These are phyloP conservation scores for Aspergillus tanneri DNA, from an alignment of 2,329 filamentous ascomycete genomes.

Conservation along the genomic window DNA sequence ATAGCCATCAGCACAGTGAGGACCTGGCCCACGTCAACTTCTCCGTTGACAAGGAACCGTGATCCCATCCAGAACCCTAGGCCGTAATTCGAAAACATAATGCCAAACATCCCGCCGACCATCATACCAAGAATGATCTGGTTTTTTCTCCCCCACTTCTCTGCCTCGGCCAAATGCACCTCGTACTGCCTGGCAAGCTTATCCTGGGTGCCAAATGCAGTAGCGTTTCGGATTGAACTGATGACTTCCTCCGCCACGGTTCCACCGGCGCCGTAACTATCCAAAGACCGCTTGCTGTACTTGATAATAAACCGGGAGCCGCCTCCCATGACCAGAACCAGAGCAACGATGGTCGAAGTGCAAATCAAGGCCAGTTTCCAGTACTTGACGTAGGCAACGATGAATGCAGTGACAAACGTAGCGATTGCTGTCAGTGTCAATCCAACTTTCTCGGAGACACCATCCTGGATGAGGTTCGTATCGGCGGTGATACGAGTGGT, in stretches of 20 bases:
- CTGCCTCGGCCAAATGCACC: slow-evolving; percentile 67
- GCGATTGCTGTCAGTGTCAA: slow-evolving; percentile 73
- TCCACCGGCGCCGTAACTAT: slow-evolving; percentile 79
- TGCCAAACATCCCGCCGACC: slow-evolving; percentile 78
- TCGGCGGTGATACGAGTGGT: slow-evolving; percentile 93
- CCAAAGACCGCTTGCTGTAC: slow-evolving; percentile 73
- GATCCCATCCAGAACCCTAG: slow-evolving; percentile 87
- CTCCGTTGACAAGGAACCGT: slow-evolving; percentile 66
- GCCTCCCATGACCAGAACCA: slow-evolving; percentile 73
- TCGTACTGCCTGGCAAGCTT: slow-evolving; percentile 88
- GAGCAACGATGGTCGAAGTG: slow-evolving; percentile 74
- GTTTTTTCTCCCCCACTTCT: slow-evolving; percentile 72
- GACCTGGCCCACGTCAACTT: slow-evolving; percentile 67
- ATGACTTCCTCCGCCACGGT: slow-evolving; percentile 92
- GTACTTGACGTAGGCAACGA: slow-evolving; percentile 86
- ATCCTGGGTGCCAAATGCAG: slow-evolving; percentile 90
- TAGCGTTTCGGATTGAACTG: slow-evolving; percentile 86
- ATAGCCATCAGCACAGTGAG: slow-evolving; percentile 85
- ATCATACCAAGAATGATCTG: slow-evolving; percentile 73
- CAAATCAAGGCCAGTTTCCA: slow-evolving; percentile 94
- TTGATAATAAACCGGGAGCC: slow-evolving; percentile 74
- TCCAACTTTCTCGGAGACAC: slow-evolving; percentile 85
- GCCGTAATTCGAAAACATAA: slow-evolving; percentile 84
- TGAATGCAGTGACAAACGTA: slow-evolving; percentile 82
- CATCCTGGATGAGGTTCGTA: slow-evolving; percentile 89